These are phyloP conservation scores for Sparassis latifolia DNA, from an alignment of 1,284 basidiomycete genomes.

Conservation along the genomic window DNA sequence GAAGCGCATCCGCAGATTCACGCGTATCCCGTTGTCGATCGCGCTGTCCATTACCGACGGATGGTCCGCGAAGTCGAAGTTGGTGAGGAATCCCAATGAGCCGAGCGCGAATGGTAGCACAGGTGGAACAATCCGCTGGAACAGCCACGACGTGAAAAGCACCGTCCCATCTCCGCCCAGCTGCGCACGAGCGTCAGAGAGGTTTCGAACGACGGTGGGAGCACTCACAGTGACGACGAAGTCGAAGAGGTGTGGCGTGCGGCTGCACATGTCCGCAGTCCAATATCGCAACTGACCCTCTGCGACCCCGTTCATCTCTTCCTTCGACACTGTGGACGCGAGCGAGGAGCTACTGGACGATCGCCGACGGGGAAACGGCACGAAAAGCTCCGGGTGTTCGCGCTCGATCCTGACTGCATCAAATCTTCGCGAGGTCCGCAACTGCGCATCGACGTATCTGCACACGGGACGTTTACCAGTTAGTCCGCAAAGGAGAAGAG, in stretches of 20 bases:
- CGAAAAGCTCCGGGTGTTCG: conserved; percentile 87
- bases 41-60: conserved; percentile 84
- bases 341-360: conserved; percentile 61
- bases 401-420: conserved; percentile 85
- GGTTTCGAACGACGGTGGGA: background rate
- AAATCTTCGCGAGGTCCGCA: conserved; percentile 89
- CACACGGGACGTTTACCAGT: background rate
- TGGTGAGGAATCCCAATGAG: conserved; percentile 96
- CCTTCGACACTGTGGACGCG: conserved; percentile 40
- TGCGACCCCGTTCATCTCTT: conserved; percentile 51
- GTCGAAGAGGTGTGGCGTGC: conserved; percentile 91
- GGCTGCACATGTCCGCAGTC: conserved; percentile 95
- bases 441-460: conserved; percentile 93
- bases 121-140: conserved; percentile 96
- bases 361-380: conserved; percentile 68
- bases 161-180: conserved; percentile 98
- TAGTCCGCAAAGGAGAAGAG: background rate
- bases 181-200: conserved; percentile 30
- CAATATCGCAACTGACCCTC: conserved; percentile 96
- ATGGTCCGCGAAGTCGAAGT: conserved; percentile 93
- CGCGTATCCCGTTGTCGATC: conserved; percentile 90
- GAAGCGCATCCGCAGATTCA: conserved; percentile 98
- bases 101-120: conserved; percentile 98
- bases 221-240: conserved; percentile 89
- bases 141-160: conserved; percentile 98